Evolutionary conservation across 306 rosid species (phyloP).

Genomic region (Acacia confusa): DNA sequence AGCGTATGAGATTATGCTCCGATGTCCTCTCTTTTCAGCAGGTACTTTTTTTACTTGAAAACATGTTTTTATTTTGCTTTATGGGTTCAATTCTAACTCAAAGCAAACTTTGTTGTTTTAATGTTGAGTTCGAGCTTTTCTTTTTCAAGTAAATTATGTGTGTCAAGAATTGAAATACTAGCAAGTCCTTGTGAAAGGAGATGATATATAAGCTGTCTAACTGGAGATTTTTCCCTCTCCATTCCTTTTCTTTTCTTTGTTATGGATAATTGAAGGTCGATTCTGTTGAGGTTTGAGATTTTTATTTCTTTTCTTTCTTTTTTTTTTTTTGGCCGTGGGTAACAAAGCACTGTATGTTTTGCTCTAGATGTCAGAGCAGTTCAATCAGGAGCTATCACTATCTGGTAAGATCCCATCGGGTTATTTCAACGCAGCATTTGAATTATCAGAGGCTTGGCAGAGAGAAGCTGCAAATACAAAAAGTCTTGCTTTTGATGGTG

Average conservation of each 20-base stretch:
- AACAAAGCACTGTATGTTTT: constrained; percentile 19
- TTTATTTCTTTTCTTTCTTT: not conserved
- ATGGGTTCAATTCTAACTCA: not conserved
- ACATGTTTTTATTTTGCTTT: not conserved
- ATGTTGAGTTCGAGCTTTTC: not conserved
- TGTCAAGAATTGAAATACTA: constrained; percentile 3
- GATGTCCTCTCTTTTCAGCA: constrained; percentile 84
- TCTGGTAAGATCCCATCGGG: constrained; percentile 87
- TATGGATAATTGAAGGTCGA: too few relatives aligned
- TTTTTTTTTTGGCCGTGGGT: not conserved
- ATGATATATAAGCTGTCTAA: not conserved
- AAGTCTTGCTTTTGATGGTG: constrained; percentile 77
- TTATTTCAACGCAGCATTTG: constrained; percentile 77
- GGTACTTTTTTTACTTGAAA: constrained; percentile 37
- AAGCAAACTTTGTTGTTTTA: not conserved
- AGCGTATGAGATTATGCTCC: constrained; percentile 70
- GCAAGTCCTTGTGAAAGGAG: not conserved
- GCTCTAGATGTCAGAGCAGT: constrained; percentile 81
- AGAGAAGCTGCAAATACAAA: constrained; percentile 85
- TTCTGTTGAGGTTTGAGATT: not conserved
- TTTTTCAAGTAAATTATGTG: not conserved
- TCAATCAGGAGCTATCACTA: constrained; percentile 75
- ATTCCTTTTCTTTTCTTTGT: too few relatives aligned
- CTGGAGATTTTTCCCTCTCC: not conserved
- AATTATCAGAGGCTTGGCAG: constrained; percentile 73